A percentile compares a stretch with the other conserved stretches of the same genome.
Conservation (phyloP, 805 yeast genomes). For the Komagataella pseudopastoris region DNA sequence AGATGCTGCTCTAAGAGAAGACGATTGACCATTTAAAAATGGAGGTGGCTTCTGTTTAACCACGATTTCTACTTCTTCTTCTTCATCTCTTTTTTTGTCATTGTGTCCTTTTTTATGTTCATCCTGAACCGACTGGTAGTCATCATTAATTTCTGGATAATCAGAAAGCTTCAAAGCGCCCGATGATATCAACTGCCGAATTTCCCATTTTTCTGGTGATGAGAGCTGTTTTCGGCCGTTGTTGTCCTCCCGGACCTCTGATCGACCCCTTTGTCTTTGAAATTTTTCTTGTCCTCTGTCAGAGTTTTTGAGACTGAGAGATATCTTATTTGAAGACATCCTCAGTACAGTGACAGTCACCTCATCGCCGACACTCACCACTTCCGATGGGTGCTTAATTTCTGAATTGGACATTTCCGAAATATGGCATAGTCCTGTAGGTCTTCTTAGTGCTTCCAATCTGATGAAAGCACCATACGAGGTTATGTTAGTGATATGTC, state of each 20-base stretch:
- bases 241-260: slow-evolving; percentile 4
- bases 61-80: slow-evolving; percentile 58
- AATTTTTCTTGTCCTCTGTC: slow-evolving; percentile 21
- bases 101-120: slow-evolving; percentile 7
- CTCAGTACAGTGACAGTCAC: slow-evolving; percentile 51
- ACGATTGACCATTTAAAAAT: slow-evolving; percentile 48
- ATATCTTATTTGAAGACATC: slow-evolving; percentile 31
- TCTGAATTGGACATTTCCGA: slow-evolving; percentile 48
- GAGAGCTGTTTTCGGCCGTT: slow-evolving; percentile 35
- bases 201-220: slow-evolving; percentile 87
- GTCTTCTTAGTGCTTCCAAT: slow-evolving; percentile 24
- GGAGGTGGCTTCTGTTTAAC: slow-evolving; percentile 56
- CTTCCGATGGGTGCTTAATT: slow-evolving; percentile 44
- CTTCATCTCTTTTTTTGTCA: slow-evolving; percentile 16
- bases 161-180: slow-evolving; percentile 60
- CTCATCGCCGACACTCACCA: slow-evolving; percentile 38
- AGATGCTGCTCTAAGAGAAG: slow-evolving; percentile 18
- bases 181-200: slow-evolving; percentile 67
- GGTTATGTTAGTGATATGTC: slow-evolving; percentile 44
- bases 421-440: slow-evolving; percentile 64
- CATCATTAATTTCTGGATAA: slow-evolving; percentile 43
- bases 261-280: slow-evolving; percentile 1
- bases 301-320: slow-evolving; percentile 56
- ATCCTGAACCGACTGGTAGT: slow-evolving; percentile 17
- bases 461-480: slow-evolving; percentile 72